Conservation (phyloP, 768 basidiomycete genomes). For the Sarcomyxa edulis region DNA sequence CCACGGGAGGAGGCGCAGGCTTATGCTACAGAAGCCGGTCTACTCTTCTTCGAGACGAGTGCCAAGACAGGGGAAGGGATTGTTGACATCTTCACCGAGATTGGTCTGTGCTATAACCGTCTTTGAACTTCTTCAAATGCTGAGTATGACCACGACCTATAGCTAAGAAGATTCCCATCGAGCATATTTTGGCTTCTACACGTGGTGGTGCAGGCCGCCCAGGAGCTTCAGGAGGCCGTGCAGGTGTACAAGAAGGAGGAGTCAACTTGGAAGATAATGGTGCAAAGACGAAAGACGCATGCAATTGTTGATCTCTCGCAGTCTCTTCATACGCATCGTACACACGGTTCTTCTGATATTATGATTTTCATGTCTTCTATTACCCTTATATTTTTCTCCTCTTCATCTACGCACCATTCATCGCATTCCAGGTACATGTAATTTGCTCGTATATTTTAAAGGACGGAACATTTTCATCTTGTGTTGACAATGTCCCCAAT, state of each 20-base stretch:
- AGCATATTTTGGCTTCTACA: conserved; percentile 86
- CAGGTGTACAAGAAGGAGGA: conserved; percentile 44
- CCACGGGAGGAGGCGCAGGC: conserved; percentile 93
- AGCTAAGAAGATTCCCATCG: conserved; percentile 74
- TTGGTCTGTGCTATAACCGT: conserved; percentile 56
- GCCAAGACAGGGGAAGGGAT: conserved; percentile 97
- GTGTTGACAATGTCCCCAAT: conserved; percentile 8
- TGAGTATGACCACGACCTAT: no score
- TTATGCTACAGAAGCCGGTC: conserved; percentile 90
- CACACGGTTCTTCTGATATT: conserved; percentile 14
- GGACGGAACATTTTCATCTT: neutral
- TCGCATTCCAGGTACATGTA: conserved; percentile 10
- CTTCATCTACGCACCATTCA: conserved; percentile 11
- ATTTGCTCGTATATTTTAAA: conserved; percentile 11
- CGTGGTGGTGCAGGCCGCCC: conserved; percentile 62
- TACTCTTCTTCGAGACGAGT: conserved; percentile 96
- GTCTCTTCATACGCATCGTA: conserved; percentile 16
- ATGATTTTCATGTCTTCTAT: conserved; percentile 24
- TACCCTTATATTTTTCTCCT: conserved; percentile 10
- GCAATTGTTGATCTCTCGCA: conserved; percentile 60
- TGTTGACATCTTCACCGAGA: conserved; percentile 96
- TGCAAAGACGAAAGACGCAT: conserved; percentile 66
- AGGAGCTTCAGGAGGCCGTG: conserved; percentile 48
- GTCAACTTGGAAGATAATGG: conserved; percentile 71
- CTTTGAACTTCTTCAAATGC: no score